Percentiles rank a stretch among this genome's conserved stretches.
Evolutionary conservation across 495 filamentous ascomycete species (phyloP).

Genomic region (Xylaria intraflava): DNA sequence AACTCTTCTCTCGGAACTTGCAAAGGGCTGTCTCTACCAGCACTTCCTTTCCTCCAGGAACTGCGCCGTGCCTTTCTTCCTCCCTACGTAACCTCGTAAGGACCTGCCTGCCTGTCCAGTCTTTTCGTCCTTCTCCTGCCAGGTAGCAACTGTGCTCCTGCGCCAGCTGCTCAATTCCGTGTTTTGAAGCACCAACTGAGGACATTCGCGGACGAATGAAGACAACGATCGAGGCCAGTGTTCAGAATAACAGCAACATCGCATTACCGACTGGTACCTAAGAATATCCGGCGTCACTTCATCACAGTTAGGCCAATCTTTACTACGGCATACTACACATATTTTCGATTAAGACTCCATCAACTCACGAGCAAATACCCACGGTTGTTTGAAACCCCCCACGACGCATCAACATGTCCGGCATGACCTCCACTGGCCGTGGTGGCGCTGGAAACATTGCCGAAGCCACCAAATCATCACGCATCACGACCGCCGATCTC

Average conservation of each 20-base stretch:
- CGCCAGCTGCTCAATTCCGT: background rate
- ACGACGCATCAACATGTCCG: constrained; percentile 3
- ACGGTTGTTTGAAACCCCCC: background rate
- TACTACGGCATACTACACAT: too few relatives aligned
- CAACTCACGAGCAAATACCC: background rate
- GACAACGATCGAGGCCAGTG: background rate
- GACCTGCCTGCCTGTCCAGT: background rate
- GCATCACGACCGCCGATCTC: constrained; percentile 52
- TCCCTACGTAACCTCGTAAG: background rate
- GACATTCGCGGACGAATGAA: background rate
- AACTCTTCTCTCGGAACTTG: too few relatives aligned
- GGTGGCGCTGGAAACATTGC: constrained; percentile 70
- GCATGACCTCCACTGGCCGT: constrained; percentile 41
- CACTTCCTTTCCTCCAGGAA: too few relatives aligned
- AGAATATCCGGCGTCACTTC: too few relatives aligned
- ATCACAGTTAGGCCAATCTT: too few relatives aligned
- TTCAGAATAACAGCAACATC: background rate
- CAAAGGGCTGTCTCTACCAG: too few relatives aligned
- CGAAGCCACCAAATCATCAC: constrained; percentile 44
- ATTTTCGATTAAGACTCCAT: too few relatives aligned
- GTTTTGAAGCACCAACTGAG: background rate
- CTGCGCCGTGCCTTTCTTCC: background rate
- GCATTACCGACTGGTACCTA: too few relatives aligned
- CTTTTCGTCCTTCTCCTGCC: too few relatives aligned
- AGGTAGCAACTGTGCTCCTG: background rate